Conservation (phyloP, 1,284 basidiomycete species). For the Cerrena zonata region DNA sequence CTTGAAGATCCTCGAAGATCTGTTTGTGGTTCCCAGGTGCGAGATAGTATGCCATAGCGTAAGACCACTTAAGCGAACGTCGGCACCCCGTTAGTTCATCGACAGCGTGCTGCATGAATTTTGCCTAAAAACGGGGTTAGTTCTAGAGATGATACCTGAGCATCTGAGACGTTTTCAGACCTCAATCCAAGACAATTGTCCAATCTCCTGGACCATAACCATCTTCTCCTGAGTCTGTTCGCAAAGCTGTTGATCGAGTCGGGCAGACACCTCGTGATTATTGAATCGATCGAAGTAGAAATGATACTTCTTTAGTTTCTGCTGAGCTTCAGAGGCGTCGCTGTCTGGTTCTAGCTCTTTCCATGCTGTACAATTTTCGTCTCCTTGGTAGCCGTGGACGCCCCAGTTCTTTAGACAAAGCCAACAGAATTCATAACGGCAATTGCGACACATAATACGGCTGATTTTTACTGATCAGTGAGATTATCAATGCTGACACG, state of each 20-base stretch:
- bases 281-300: constrained; percentile 64
- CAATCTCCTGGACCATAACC: constrained; percentile 58
- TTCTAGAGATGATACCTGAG: no score
- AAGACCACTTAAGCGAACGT: constrained; percentile 66
- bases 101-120: constrained; percentile 62
- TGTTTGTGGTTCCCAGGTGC: constrained; percentile 58
- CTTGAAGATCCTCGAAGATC: constrained; percentile 66
- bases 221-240: constrained; percentile 62
- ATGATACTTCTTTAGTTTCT: constrained; percentile 59
- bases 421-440: constrained; percentile 66
- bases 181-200: constrained; percentile 63
- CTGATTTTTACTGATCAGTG: constrained; percentile 11
- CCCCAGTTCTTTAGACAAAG: constrained; percentile 64
- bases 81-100: constrained; percentile 51
- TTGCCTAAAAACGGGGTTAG: constrained; percentile 24
- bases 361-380: constrained; percentile 60
- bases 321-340: constrained; percentile 46
- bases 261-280: constrained; percentile 65
- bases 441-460: constrained; percentile 48
- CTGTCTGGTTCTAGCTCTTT: constrained; percentile 53
- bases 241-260: constrained; percentile 56
- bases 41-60: constrained; percentile 67
- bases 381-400: constrained; percentile 52
- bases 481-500: constrained; percentile 33
- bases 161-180: no score